A percentile compares a stretch with the other conserved stretches of the same genome.
These are phyloP conservation scores for Trametopsis cervina DNA, from an alignment of 768 basidiomycete genomes.

Conservation along the genomic window DNA sequence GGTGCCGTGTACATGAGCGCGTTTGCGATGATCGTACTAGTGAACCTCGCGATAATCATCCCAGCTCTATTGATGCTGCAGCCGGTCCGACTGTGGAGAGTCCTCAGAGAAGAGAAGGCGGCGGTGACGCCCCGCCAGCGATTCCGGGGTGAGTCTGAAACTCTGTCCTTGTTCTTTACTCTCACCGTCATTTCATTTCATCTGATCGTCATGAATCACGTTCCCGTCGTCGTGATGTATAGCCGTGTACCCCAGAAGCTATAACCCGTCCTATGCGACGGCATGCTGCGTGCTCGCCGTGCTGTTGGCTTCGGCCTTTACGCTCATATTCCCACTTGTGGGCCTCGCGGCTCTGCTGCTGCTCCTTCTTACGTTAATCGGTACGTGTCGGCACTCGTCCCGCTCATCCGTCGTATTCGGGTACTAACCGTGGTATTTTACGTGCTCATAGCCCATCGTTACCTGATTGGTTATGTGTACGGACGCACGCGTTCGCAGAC, in stretches of 20 bases:
- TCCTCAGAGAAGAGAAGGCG: conserved; percentile 45
- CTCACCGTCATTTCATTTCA: not conserved
- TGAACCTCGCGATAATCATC: conserved; percentile 60
- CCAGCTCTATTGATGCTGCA: conserved; percentile 73
- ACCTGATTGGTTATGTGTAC: conserved; percentile 72
- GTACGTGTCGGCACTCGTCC: too few species aligned
- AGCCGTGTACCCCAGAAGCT: conserved; percentile 68
- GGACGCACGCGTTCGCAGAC: conserved; percentile 68
- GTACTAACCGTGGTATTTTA: too few species aligned
- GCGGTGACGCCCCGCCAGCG: conserved; percentile 72
- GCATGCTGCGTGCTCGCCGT: conserved; percentile 62
- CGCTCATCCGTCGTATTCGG: too few species aligned
- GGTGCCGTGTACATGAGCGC: conserved; percentile 68
- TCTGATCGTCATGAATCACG: not conserved
- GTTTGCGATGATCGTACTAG: conserved; percentile 47
- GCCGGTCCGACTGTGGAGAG: conserved; percentile 53
- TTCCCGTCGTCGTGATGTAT: conserved; percentile 14
- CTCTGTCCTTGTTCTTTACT: not conserved
- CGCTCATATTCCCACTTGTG: conserved; percentile 71
- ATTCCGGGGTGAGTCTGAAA: conserved; percentile 61
- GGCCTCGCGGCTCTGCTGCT: conserved; percentile 63
- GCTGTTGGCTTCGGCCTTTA: conserved; percentile 66
- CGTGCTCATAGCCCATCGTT: conserved; percentile 72
- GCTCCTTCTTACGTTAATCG: conserved; percentile 58
- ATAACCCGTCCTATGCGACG: conserved; percentile 62